Conservation (phyloP, 805 yeast genomes). For the Sugiyamaella chiloensis region DNA sequence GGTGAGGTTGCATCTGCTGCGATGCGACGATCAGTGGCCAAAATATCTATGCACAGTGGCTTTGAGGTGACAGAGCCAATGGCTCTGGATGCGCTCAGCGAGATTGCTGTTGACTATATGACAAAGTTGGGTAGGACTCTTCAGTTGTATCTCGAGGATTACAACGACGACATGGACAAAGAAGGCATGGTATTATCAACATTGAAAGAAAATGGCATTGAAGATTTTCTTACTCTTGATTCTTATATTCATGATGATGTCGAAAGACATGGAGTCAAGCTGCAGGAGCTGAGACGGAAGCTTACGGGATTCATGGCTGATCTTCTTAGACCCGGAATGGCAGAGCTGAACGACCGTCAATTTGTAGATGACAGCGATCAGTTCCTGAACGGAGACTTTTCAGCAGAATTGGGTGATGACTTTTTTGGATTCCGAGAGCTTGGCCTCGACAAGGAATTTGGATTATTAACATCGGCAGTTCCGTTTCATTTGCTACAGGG, state of each 20-base stretch:
- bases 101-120: conserved; percentile 77
- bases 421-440: conserved; percentile 95
- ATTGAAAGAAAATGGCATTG: conserved; percentile 81
- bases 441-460: conserved; percentile 90
- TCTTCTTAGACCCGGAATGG: conserved; percentile 69
- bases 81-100: conserved; percentile 77
- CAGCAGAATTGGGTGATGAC: conserved; percentile 92
- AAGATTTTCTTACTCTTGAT: conserved; percentile 64
- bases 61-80: conserved; percentile 77
- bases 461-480: conserved; percentile 75
- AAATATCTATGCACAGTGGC: conserved; percentile 86
- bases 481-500: conserved; percentile 88
- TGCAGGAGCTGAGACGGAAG: conserved; percentile 64
- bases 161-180: conserved; percentile 27
- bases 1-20: conserved; percentile 62
- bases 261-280: conserved; percentile 61
- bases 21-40: conserved; percentile 66
- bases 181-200: conserved; percentile 58
- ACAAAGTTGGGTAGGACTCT: conserved; percentile 69
- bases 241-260: conserved; percentile 71
- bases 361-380: conserved; percentile 92
- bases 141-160: conserved; percentile 49
- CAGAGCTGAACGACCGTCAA: conserved; percentile 66
- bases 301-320: conserved; percentile 73
- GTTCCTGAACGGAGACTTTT: conserved; percentile 90